A percentile compares a stretch with the other conserved stretches of the same genome.
These are phyloP conservation scores for Pseudogymnoascus destructans DNA, from an alignment of 2,329 filamentous ascomycete species.

Conservation along the genomic window DNA sequence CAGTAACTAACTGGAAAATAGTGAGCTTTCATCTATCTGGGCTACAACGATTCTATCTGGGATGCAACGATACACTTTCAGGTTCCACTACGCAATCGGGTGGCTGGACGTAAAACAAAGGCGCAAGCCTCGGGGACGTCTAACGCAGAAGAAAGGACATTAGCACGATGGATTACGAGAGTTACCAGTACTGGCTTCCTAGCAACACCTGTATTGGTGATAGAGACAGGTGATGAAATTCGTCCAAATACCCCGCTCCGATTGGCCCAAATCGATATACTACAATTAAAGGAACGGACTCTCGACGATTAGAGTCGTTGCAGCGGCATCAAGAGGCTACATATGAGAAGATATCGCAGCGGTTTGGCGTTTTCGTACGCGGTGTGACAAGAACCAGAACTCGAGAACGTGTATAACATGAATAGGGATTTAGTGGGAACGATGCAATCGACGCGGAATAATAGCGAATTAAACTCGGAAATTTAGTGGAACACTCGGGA, in stretches of 20 bases:
- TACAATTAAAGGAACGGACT: neutral
- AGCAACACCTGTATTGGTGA: neutral
- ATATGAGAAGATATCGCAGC: neutral
- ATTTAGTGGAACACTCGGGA: neutral
- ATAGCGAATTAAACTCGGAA: too few relatives aligned
- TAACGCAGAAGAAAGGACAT: neutral
- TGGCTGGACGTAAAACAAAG: too few relatives aligned
- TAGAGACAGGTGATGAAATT: too few relatives aligned
- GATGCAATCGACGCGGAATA: too few relatives aligned
- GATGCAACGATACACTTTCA: neutral
- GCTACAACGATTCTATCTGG: too few relatives aligned
- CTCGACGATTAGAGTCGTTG: neutral
- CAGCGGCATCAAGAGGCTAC: neutral
- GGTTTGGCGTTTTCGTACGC: neutral
- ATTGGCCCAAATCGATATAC: neutral
- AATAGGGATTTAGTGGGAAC: conserved; percentile 1
- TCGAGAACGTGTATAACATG: conserved; percentile 8
- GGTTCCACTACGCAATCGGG: neutral
- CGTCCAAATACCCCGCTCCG: too few relatives aligned
- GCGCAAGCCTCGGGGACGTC: too few relatives aligned
- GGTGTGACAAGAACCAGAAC: neutral
- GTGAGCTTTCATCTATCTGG: too few relatives aligned
- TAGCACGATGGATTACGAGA: neutral
- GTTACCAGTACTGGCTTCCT: neutral
- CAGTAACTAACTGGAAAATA: too few relatives aligned